Evolutionary conservation across 129 eudicot genomes (phyloP), one percentile per base, ranked within the genome.

Genomic region (Silybum marianum): DNA sequence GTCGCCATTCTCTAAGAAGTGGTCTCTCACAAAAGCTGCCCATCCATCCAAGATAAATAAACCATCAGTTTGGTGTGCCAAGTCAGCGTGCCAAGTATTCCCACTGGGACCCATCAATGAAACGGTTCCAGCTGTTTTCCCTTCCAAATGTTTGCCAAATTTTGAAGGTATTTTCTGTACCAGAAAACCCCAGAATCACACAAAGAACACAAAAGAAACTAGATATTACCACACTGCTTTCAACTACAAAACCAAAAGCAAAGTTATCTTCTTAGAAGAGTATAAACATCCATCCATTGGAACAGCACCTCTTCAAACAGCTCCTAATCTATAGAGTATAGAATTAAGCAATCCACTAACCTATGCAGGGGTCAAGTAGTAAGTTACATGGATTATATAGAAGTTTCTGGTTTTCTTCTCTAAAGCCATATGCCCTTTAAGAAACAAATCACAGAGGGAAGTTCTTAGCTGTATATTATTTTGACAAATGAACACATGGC

Each of bases 81-180:
- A 70, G 67, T 91, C 85, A 42, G 89, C 97, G 68, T 80, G 84
- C 99, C 99, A 95, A 25, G 82, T 78, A 65, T 88, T 88, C 74
- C 97, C 98, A 81, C 99, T 92, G 9, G 99, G 97, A 67, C 99
- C 98, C 39, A 58, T 84, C 71, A 95, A 77, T 8, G 87, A 78
- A 68, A 89, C 86, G 23, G 88, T 83, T 42, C 96, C 97, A 12
- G 85, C 75, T 65, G 89, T 83, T 73, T 84, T 83, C 68, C 97
- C 97, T 76, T 90, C 97, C 80, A 92, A 66, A 79, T 90, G 87
- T 74, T 84, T 84, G 36, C 79, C 66, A 67, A 95, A 95, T 77
- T 88, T 90, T 25, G 78, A 80, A 38, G 98, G 98, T 65, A 92
- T 85, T 83, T 87, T 90, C 98, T 92, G 92, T 38, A 79, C 48